Evolutionary conservation across 2,329 filamentous ascomycete genomes (phyloP), one percentile per base, ranked within the genome.

Genomic region (Byssoonygena ceratinophila): DNA sequence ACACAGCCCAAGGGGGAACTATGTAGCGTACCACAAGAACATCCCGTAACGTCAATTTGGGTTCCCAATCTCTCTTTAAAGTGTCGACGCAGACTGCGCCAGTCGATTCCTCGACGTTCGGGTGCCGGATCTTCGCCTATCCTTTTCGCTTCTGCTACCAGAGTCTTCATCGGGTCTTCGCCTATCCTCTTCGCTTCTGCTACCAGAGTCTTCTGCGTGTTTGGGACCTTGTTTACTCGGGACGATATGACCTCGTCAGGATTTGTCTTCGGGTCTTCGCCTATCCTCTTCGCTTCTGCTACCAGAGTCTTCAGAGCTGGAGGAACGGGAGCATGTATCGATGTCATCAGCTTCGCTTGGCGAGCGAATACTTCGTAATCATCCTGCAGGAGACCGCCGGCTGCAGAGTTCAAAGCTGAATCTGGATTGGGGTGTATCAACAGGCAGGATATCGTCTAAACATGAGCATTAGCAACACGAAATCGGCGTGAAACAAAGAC

Each of bases 61-160:
- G 67, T 53, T 77, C 74, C 80, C 80, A 83, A 59, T 82, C 80
- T 44, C 78, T 71, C 67, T 83, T 83, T 41, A 83, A 61, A 1
- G 80, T 83, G 66, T 83, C 80, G 2, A 83, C 77, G 55, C 80
- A 83, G 2, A 83, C 78, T 0, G 75, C 76, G 4, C 80, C 80
- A 0, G 76, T 78, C n/a, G 71, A 68, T 49, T 81, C 77, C 56
- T 83, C 80, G 46, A 83, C 76, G 59, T 83, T 83, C 0, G 80
- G 80, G 58, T 83, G 80, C 73, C 79, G 83, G 57, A 83, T 77
- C 5, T n/a, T n/a, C 34, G 34, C 14, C 34, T 5, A 37, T 5
- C n/a, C n/a, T n/a, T n/a, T n/a, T n/a, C n/a, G n/a, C n/a, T n/a
- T n/a, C n/a, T n/a, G n/a, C n/a, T n/a, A n/a, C n/a, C n/a, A n/a